A percentile compares a stretch with the other conserved stretches of the same genome.
phyloP scores from a whole-genome alignment of 2,329 filamentous ascomycete species.

The Corynespora cassiicola region DNA sequence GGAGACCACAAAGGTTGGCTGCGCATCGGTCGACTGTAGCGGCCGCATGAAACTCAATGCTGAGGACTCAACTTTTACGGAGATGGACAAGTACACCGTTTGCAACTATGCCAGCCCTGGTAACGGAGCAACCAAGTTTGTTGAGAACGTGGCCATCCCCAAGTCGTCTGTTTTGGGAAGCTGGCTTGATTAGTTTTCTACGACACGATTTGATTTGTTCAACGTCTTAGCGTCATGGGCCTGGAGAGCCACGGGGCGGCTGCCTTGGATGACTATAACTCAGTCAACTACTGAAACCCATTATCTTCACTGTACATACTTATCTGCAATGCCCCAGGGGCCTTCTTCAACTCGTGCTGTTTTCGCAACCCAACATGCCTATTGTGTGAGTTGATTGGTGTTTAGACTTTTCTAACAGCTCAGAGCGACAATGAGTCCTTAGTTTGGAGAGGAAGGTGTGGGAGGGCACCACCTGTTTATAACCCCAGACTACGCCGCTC shows the following conservation, averaged over 20 bases:
- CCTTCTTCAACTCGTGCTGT: too few relatives aligned
- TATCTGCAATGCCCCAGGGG: constrained; percentile 13
- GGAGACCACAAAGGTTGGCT: constrained; percentile 44
- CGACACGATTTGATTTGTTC: constrained; percentile 12
- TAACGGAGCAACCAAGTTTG: constrained; percentile 63
- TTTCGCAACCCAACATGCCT: too few relatives aligned
- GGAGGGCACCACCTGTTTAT: too few relatives aligned
- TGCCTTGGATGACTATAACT: constrained; percentile 18
- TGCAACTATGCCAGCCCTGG: constrained; percentile 84
- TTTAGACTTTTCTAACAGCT: too few relatives aligned
- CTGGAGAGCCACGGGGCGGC: constrained; percentile 16
- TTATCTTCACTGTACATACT: constrained; percentile 26
- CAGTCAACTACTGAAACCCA: constrained; percentile 7
- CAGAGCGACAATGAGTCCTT: too few relatives aligned
- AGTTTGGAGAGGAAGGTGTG: too few relatives aligned
- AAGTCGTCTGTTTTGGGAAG: constrained; percentile 25
- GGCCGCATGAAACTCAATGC: constrained; percentile 30
- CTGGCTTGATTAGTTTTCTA: constrained; percentile 34
- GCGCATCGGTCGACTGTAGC: constrained; percentile 40
- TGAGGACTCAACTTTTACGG: constrained; percentile 17
- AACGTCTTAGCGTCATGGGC: constrained; percentile 17
- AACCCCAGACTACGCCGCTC: too few relatives aligned
- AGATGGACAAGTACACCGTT: constrained; percentile 64
- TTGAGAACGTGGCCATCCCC: constrained; percentile 57
- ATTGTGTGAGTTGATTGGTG: too few relatives aligned